Evolutionary conservation across 768 basidiomycete species (phyloP).

Genomic region (Kwoniella bestiolae): DNA sequence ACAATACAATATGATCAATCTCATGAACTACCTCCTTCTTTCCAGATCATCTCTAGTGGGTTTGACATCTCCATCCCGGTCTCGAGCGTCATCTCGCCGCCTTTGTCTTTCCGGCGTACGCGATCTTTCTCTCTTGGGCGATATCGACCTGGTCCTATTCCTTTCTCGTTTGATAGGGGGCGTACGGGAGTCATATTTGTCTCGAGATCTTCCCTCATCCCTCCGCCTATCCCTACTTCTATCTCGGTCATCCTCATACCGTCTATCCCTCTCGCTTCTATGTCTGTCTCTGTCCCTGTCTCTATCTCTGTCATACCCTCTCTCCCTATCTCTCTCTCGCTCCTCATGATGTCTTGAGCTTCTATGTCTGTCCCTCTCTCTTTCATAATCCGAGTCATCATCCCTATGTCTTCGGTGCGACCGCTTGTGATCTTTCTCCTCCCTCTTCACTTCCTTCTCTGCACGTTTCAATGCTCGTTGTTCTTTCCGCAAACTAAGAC

Average conservation of each 20-base stretch:
- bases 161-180: conserved; percentile 22
- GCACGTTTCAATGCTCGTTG: conserved; percentile 46
- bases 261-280: conserved; percentile 10
- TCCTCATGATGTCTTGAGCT: conserved; percentile 20
- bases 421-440: conserved; percentile 39
- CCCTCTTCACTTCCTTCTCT: conserved; percentile 45
- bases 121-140: conserved; percentile 10
- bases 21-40: background rate
- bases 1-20: background rate
- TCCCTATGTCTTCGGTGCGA: conserved; percentile 20
- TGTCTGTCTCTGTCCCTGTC: conserved; percentile 15
- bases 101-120: background rate
- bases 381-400: conserved; percentile 11
- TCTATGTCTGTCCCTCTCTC: conserved; percentile 22
- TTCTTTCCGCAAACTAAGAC: conserved; percentile 46
- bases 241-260: conserved; percentile 20
- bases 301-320: background rate
- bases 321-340: conserved; percentile 22
- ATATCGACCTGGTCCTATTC: conserved; percentile 18
- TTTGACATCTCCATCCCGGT: conserved; percentile 2
- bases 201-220: conserved; percentile 6
- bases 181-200: conserved; percentile 12
- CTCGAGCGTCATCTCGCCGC: background rate
- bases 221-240: conserved; percentile 9
- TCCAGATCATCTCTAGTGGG: conserved; percentile 10